Evolutionary conservation across 1,139 yeast species (phyloP).

Genomic region (Zhuliangozyma blackwelliae): DNA sequence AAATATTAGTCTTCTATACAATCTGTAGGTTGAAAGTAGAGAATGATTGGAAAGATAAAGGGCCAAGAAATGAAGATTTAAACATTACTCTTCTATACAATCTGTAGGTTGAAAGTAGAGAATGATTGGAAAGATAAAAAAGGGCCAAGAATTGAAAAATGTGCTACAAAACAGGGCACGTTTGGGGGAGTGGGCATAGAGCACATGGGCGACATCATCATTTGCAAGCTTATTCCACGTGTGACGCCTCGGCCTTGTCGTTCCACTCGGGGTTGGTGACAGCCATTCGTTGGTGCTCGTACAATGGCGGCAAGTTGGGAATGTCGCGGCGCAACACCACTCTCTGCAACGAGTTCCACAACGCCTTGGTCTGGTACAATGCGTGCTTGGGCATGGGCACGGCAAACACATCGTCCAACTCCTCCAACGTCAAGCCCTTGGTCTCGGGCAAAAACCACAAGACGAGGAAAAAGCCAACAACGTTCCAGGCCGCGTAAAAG

Average conservation of each 20-base stretch:
- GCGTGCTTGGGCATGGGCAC: conserved; percentile 56
- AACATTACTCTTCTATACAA: no score
- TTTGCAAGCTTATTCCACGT: conserved; percentile 21
- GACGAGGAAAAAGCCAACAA: conserved; percentile 67
- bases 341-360: conserved; percentile 44
- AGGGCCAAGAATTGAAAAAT: no score
- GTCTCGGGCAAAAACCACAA: conserved; percentile 69
- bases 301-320: conserved; percentile 51
- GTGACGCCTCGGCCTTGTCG: conserved; percentile 27
- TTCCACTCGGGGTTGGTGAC: conserved; percentile 60
- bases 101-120: neutral
- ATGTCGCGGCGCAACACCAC: conserved; percentile 37
- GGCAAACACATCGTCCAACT: conserved; percentile 65
- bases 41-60: no score
- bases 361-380: conserved; percentile 44
- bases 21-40: neutral
- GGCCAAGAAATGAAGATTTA: no score
- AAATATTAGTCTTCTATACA: no score
- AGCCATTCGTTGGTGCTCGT: conserved; percentile 54
- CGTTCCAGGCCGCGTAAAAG: conserved; percentile 85
- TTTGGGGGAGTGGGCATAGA: no score
- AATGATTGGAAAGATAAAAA: no score
- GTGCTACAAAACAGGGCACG: no score
- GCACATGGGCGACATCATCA: no score
- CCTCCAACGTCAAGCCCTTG: conserved; percentile 65